Evolutionary conservation across 257 asterid genomes (phyloP).

Genomic region (Anisodus acutangulus): DNA sequence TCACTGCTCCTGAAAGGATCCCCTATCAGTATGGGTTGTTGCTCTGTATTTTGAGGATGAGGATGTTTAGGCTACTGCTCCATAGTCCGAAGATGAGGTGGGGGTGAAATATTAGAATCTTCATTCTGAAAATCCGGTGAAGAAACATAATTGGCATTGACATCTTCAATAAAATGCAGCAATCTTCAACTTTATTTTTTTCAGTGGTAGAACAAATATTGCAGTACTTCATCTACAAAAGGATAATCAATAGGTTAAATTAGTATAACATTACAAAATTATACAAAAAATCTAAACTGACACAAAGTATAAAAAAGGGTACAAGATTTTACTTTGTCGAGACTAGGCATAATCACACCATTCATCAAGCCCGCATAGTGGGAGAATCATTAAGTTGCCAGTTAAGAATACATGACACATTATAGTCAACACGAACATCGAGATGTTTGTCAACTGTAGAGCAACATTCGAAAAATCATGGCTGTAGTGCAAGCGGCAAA

Average conservation of each 20-base stretch:
- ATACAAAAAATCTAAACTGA: no score
- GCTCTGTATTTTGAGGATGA: not conserved
- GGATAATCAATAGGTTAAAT: not conserved
- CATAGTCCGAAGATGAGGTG: no score
- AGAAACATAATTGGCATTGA: no score
- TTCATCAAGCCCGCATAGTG: not conserved
- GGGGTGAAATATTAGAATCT: no score
- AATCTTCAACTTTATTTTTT: not conserved
- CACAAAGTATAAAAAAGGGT: no score
- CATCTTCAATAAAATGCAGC: no score
- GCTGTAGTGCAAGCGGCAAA: not conserved
- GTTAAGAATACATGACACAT: no score
- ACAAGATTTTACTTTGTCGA: no score
- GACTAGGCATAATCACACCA: not conserved
- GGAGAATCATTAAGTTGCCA: no score
- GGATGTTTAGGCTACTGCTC: not conserved
- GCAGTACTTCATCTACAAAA: not conserved
- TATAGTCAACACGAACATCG: no score
- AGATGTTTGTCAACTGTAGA: no score
- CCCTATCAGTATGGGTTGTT: fast-evolving
- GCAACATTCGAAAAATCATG: no score
- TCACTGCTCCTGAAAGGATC: not conserved
- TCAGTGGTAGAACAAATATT: not conserved
- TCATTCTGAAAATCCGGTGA: not conserved
- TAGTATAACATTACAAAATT: not conserved